phyloP scores from a whole-genome alignment of 129 eudicot species.

The Solidago caesia region DNA sequence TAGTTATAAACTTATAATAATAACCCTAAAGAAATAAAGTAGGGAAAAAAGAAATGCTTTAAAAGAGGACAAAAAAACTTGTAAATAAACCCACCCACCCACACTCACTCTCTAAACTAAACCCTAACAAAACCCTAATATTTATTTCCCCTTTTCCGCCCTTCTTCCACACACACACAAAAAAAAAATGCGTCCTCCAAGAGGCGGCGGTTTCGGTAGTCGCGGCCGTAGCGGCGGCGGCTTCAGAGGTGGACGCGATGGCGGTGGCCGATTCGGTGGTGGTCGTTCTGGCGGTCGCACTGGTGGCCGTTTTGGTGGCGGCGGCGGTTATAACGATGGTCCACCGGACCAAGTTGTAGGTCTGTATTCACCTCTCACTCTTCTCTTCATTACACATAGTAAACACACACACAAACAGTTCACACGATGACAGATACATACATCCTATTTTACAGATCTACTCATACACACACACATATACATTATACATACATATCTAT shows the following conservation, averaged over 20 bases:
- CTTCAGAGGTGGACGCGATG: slow-evolving; percentile 44
- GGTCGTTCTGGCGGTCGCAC: slow-evolving; percentile 33
- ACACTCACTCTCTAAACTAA: slow-evolving; percentile 3
- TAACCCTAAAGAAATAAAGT: not conserved
- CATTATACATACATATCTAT: not conserved
- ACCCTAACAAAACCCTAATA: slow-evolving; percentile 42
- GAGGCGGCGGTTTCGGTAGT: slow-evolving; percentile 48
- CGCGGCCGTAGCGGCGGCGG: slow-evolving; percentile 42
- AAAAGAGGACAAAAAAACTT: slow-evolving; percentile 13
- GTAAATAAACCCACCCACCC: not conserved
- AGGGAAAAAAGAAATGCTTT: slow-evolving; percentile 1
- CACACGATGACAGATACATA: no score
- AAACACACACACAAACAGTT: not conserved
- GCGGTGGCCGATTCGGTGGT: slow-evolving; percentile 44
- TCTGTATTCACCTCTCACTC: slow-evolving; percentile 17
- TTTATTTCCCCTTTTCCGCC: slow-evolving; percentile 37
- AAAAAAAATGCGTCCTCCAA: slow-evolving; percentile 52
- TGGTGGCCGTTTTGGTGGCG: slow-evolving; percentile 48
- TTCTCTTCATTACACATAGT: not conserved
- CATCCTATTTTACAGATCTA: not conserved
- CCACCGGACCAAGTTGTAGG: slow-evolving; percentile 65
- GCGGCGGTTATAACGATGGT: slow-evolving; percentile 49
- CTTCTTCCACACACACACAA: slow-evolving; percentile 23
- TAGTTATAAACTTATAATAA: no score
- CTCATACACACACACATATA: no score